Evolutionary conservation across 2,329 filamentous ascomycete species (phyloP), one percentile per base, ranked within the genome.

Genomic region (Orbilia brochopaga): DNA sequence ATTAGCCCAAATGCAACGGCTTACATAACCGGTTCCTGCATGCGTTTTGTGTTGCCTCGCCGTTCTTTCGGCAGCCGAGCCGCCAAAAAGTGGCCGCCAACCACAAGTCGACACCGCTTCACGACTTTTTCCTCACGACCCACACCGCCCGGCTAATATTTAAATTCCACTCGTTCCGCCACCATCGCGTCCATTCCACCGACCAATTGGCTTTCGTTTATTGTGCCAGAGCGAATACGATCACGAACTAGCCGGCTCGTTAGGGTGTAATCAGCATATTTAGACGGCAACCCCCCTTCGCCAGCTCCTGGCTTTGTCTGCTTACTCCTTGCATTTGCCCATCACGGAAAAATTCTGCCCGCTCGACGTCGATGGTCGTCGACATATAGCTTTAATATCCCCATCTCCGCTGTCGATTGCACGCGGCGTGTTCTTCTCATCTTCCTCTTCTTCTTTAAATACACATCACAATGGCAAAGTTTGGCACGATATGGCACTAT

Each of bases 401-500:
- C 37, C 17, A 2, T 58, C 32, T 24, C 19, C 40, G 40, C 48
- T 37, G 17, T 44, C 46, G 48, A 56, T 63, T 40, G 27, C 10
- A 50, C 23, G 27, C 8, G 27, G 8, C 27, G 27, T 21, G 15
- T 59, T 24, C 2, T 19, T 35, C 10, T 35, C 44, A n/a, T n/a
- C n/a, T n/a, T n/a, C n/a, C n/a, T n/a, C n/a, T n/a, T 50, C 40
- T 48, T 35, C 37, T 17, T n/a, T 59, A 27, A 5, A 6, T 6
- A 6, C 32, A 37, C n/a, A 42, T 17, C 61, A 66, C 56, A 24
- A 73, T 73, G 69, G 50, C 32, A 8, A 66, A 73, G 52, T n/a
- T 66, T 32, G 61, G 21, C 30, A 73, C 69, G 40, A 52, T 73
- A 60, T 73, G 60, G 61, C 52, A 93, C 82, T 90, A 87, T 77